Conservation (phyloP, 78 protist species). For the Capsaspora owczarzaki region DNA sequence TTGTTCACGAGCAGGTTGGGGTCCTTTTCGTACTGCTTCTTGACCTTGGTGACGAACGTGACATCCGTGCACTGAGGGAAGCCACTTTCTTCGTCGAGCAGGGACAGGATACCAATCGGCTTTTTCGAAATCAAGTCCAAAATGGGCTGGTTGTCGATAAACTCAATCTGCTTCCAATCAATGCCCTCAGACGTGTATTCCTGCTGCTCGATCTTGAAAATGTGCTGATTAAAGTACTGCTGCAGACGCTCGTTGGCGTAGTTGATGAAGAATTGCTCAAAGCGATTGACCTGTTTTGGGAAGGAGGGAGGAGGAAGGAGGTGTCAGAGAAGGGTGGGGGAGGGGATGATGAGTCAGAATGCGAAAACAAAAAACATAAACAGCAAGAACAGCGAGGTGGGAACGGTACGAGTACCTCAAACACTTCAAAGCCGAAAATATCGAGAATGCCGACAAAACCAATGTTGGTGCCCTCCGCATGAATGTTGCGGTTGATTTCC, state of each 20-base stretch:
- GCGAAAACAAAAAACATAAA: neutral
- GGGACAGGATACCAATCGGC: slow-evolving; percentile 25
- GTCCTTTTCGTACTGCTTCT: neutral
- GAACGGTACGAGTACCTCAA: slow-evolving; percentile 41
- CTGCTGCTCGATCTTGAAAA: slow-evolving; percentile 47
- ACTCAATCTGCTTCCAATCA: slow-evolving; percentile 11
- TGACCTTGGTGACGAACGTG: neutral
- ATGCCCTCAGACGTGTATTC: slow-evolving; percentile 43
- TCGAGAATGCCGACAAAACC: no score
- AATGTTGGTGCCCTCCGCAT: no score
- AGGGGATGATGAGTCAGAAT: neutral
- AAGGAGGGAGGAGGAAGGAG: neutral
- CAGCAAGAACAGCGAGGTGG: slow-evolving; percentile 24
- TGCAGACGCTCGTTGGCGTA: slow-evolving; percentile 80
- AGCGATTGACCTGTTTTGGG: neutral
- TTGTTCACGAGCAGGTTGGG: neutral
- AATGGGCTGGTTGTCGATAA: slow-evolving; percentile 13
- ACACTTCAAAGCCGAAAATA: slow-evolving; percentile 92
- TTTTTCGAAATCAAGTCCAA: slow-evolving; percentile 20
- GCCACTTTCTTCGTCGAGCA: slow-evolving; percentile 38
- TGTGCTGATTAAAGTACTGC: slow-evolving; percentile 65
- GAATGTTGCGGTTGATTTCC: neutral
- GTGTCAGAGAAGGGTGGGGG: neutral
- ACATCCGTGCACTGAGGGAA: neutral
- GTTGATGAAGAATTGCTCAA: slow-evolving; percentile 23